These are phyloP conservation scores for Puccinia triticina DNA, from an alignment of 1,284 basidiomycete species.

Conservation along the genomic window DNA sequence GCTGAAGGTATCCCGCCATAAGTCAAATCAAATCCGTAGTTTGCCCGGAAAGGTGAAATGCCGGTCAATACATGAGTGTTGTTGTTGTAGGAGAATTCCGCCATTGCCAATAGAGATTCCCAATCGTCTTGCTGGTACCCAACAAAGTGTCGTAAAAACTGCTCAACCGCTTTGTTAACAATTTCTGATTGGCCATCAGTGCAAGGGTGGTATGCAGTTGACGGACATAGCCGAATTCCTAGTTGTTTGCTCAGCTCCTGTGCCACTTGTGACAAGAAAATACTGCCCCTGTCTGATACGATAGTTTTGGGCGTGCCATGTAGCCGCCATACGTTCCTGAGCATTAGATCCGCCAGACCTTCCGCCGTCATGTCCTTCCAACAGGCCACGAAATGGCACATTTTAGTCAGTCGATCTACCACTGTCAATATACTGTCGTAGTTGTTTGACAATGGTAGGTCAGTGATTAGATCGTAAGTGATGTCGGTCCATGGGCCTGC, in stretches of 20 bases:
- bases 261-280: slow-evolving; percentile 13
- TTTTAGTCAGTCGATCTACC: slow-evolving; percentile 8
- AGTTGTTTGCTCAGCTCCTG: background rate
- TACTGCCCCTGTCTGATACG: slow-evolving; percentile 2
- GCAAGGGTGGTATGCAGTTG: slow-evolving; percentile 7
- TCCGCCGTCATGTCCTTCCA: background rate
- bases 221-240: background rate
- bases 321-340: background rate
- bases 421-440: slow-evolving; percentile 17
- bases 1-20: background rate
- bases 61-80: background rate
- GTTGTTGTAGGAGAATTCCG: slow-evolving; percentile 37
- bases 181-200: slow-evolving; percentile 35
- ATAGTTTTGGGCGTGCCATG: slow-evolving; percentile 27
- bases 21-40: background rate
- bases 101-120: slow-evolving; percentile 20
- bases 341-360: background rate
- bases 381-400: background rate
- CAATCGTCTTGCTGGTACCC: slow-evolving; percentile 6
- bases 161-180: background rate
- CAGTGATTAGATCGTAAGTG: too few relatives aligned
- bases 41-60: background rate
- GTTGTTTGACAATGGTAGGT: background rate
- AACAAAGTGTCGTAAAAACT: too few relatives aligned
- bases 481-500: too few relatives aligned